A percentile compares a stretch with the other conserved stretches of the same genome.
phyloP scores from a whole-genome alignment of 176 grass and related monocot species.

The Hordeum marinum region DNA sequence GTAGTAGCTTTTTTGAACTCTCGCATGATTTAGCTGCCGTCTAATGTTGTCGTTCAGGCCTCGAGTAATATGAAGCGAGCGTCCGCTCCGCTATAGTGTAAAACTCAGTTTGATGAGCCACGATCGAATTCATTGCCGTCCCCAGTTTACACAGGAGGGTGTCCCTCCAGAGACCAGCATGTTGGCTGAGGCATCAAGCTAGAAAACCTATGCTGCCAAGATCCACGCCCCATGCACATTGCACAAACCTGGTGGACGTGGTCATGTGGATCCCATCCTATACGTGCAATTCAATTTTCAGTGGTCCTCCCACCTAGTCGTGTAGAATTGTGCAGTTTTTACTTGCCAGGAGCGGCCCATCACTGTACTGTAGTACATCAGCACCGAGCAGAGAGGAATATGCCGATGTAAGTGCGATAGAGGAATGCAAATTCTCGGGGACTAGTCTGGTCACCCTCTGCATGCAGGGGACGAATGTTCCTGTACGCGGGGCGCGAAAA shows the following conservation, averaged over 20 bases:
- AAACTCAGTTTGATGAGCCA: not conserved
- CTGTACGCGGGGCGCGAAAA: not conserved
- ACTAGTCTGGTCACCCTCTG: too few relatives aligned
- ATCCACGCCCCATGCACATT: not conserved
- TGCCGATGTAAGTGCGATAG: too few relatives aligned
- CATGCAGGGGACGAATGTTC: not conserved
- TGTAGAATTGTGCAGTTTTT: too few relatives aligned
- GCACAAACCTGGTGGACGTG: not conserved
- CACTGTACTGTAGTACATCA: too few relatives aligned
- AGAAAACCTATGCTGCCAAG: not conserved
- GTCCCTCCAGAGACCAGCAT: not conserved
- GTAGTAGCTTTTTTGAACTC: not conserved
- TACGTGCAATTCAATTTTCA: not conserved
- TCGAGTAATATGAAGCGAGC: too few relatives aligned
- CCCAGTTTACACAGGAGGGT: not conserved
- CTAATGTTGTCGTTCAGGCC: not conserved
- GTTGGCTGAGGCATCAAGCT: too few relatives aligned
- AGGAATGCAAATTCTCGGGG: too few relatives aligned
- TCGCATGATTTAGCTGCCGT: not conserved
- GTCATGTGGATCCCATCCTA: not conserved
- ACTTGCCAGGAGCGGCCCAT: not conserved
- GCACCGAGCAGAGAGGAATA: too few relatives aligned
- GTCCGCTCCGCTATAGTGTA: too few relatives aligned
- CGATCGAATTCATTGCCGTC: constrained; percentile 2
- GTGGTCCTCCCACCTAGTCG: not conserved